Evolutionary conservation across 2,329 filamentous ascomycete genomes (phyloP), one percentile per base, ranked within the genome.

Genomic region (Ascochyta rabiei): DNA sequence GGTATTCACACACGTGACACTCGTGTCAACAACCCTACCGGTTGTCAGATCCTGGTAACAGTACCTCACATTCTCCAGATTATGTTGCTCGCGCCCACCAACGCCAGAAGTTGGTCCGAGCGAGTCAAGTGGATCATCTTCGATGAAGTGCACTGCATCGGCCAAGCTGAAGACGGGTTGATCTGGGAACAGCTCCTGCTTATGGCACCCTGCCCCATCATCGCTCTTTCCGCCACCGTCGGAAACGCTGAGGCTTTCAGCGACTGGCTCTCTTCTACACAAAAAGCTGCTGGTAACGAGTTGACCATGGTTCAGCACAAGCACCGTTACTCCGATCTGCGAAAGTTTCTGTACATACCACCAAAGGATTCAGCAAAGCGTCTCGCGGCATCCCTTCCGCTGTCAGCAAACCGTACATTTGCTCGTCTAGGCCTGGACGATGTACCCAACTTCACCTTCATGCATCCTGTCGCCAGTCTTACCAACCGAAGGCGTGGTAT

Each of bases 81-180:
- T 48, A 90, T 93, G 87, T 78, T 93, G 1, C 47, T 74, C 23
- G 61, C 76, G 89, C 44, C 76, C 89, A 44, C 80, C 84, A 89
- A 91, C 61, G 86, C 88, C 3, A 83, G 81, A n/a, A 76, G 78
- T 2, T 93, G 89, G 89, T 83, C 88, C 0, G 80, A 80, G 3
- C 79, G 87, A 47, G 82, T 93, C 13, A 89, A 85, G 63, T 82
- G 88, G 43, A 91, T 93, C 67, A 91, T 93, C 45, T 93, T 93
- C 54, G 89, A 93, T 66, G 89, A 93, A 75, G 86, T 93, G 2
- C 89, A 93, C 69, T 91, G 85, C 30, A 93, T 93, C 55, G 88
- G 89, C 0, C 86, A 92, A 68, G 83, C 86, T 0, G 87, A 91
- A 7, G 89, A 93, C 61, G 89, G 89, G 47, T 77, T 91, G 1